Evolutionary conservation across 495 filamentous ascomycete species (phyloP), one percentile per base, ranked within the genome.

Genomic region (Thozetella sp.): DNA sequence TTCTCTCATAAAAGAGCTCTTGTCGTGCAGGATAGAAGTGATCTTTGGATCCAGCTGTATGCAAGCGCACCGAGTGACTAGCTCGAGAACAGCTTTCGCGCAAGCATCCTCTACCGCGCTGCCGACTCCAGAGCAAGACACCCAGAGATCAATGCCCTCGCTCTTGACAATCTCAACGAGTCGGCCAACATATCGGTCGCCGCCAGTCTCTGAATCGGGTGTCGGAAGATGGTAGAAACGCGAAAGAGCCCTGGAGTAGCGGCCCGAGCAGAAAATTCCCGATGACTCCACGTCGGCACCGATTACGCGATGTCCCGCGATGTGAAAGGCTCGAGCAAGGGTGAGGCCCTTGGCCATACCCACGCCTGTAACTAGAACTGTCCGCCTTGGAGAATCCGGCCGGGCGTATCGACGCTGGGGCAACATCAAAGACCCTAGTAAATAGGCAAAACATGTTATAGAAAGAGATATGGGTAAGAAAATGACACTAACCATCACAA

Each of bases 361-460:
- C 1, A 92, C 74, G n/a, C 90, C 88, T 0, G 89, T 92, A 40
- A 93, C 79, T 11, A 94, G 81, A 55, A 93, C 71, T n/a, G 37
- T 56, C n/a, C 30, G 30, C 15, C 30, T 37, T 15, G 6, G 6
- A 15, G 30, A 37, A 37, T 37, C 30, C 6, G 15, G 30, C 15
- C 30, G 6, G 6, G 30, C 6, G 30, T 15, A 15, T 37, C 30
- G 30, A 15, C 30, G 15, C 6, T 37, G 30, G 6, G 30, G 6
- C 15, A 15, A 37, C 15, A 15, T 6, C 6, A 37, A 37, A 15
- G 30, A 37, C 30, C 30, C 15, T 37, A 37, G 15, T 37, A 6
- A 37, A 6, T 6, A 37, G 6, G 6, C 6, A 37, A 15, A 37
- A 37, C 30, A 37, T n/a, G n/a, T 15, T 15, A 15, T 37, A 37